Base-by-base conservation (phyloP, 2,329 filamentous ascomycete species). In the Diaporthe vexans region DNA sequence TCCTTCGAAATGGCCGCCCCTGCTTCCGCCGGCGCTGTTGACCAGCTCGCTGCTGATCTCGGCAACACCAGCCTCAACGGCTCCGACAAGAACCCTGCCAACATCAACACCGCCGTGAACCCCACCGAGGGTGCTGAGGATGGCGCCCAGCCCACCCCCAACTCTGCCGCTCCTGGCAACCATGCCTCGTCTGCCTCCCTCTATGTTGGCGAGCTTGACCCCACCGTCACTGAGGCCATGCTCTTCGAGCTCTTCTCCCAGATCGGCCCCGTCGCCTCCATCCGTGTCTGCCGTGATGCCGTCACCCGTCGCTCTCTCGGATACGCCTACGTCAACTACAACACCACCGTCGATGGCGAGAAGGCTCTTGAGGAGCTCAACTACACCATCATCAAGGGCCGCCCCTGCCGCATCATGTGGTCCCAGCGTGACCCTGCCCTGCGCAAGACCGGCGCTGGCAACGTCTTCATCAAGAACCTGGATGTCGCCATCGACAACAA, bases 261-360 rank as follows among this genome's bases (percentile, higher is more conserved):
- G 87, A 99, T 99, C 83, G 97, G 97, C 80, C 96, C 97, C 82
- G 97, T 99, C 81, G 97, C 97, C 79, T 99, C 97, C 76, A 99
- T 99, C 86, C 97, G 97, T 91, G 97, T 99, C 84, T 99, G 97
- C 92, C 97, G 97, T 88, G 97, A 99, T 83, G 96, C 97, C 77
- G 95, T 99, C 83, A 98, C 97, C 83, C 95, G 97, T 85, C 96
- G 97, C 86, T 99, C 97, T 78, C 95, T 99, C 79, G 97, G 97
- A 79, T 99, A 99, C 86, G 97, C 97, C 86, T 99, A 99, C 86
- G 97, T 99, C 87, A 99, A 99, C 92, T 99, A 98, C 92, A 99
- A 98, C 90, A 96, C 95, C 85, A 97, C 95, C 77, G 86, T 92
- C 77, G 97, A 99, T 84, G 97, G 97, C 81, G 97, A 99, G 90